These are phyloP conservation scores for Neoscytalidium dimidiatum DNA, from an alignment of 2,329 filamentous ascomycete species.

Conservation along the genomic window DNA sequence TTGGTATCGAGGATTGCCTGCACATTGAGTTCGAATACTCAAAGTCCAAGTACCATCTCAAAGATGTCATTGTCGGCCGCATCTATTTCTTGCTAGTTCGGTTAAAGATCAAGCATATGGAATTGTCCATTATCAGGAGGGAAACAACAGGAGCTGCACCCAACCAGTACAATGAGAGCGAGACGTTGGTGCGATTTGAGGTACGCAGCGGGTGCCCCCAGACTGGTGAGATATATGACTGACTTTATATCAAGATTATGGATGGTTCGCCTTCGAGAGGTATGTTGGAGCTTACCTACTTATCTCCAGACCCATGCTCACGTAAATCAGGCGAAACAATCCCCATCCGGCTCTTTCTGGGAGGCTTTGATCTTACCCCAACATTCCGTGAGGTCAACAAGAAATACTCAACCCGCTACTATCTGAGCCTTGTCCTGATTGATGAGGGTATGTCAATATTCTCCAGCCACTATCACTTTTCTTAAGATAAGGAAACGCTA, in stretches of 20 bases:
- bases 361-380: conserved; percentile 94
- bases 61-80: conserved; percentile 96
- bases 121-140: conserved; percentile 92
- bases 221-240: conserved; percentile 10
- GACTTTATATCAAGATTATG: conserved; percentile 72
- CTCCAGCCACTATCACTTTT: too few species aligned
- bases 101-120: conserved; percentile 99
- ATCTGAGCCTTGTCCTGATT: conserved; percentile 92
- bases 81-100: conserved; percentile 98
- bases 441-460: conserved; percentile 70
- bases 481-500: not conserved
- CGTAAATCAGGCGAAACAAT: conserved; percentile 72
- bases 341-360: conserved; percentile 93
- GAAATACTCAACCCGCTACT: conserved; percentile 98
- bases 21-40: conserved; percentile 99
- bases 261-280: conserved; percentile 96
- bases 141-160: conserved; percentile 96
- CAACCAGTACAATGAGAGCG: conserved; percentile 99
- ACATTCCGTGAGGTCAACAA: conserved; percentile 99
- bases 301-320: conserved; percentile 24
- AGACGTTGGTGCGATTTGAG: conserved; percentile 96
- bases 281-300: conserved; percentile 42
- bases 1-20: conserved; percentile 97
- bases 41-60: conserved; percentile 98
- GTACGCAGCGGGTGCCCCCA: conserved; percentile 44